Evolutionary conservation across 768 basidiomycete genomes (phyloP), one percentile per base, ranked within the genome.

Genomic region (Cystofilobasidium ferigula): DNA sequence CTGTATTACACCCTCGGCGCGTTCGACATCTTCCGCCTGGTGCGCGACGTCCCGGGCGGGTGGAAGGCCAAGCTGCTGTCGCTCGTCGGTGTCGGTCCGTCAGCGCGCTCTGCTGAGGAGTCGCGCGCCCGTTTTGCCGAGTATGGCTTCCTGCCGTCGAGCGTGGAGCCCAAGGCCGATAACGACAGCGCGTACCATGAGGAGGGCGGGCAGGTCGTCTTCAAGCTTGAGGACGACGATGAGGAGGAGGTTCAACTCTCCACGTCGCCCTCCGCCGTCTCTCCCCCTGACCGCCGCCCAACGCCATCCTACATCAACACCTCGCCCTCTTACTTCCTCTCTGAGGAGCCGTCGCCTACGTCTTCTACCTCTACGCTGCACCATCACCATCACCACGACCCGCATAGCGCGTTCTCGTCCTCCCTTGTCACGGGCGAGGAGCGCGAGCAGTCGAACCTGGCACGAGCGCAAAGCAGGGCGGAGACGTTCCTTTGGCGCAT

Each of bases 1-100:
- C 70, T 82, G 35, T 79, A 81, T 10, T 61, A 81, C 30, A 72
- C 71, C 2, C 74, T 86, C 34, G 81, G 83, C 40, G 71, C 75
- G 4, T 70, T 82, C 67, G 88, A 93, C 72, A 77, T 85, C 34
- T 67, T 71, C 6, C 64, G 69, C n/a, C 42, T 72, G n/a, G 53
- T 70, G 13, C 1, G 36, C 16, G 38, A 32, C 24, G 16, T 26
- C 35, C 18, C 32, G 28, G 62, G 34, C 7, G 38, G 48, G 0
- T 30, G 26, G 51, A 54, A 30, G 13, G 36, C 13, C 14, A 63
- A 42, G 51, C 7, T 20, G 24, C 20, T 2, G 54, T 35, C 51
- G 18, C 35, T 43, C 32, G 14, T 35, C 8, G 36, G 42, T 14
- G 4, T 56, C 40, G 54, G 12, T 26, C 9, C 28, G 20, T 18